Percentiles rank a stretch among this genome's conserved stretches.
phyloP scores from a whole-genome alignment of 2,329 filamentous ascomycete genomes.

The Sphaceloma murrayae region DNA sequence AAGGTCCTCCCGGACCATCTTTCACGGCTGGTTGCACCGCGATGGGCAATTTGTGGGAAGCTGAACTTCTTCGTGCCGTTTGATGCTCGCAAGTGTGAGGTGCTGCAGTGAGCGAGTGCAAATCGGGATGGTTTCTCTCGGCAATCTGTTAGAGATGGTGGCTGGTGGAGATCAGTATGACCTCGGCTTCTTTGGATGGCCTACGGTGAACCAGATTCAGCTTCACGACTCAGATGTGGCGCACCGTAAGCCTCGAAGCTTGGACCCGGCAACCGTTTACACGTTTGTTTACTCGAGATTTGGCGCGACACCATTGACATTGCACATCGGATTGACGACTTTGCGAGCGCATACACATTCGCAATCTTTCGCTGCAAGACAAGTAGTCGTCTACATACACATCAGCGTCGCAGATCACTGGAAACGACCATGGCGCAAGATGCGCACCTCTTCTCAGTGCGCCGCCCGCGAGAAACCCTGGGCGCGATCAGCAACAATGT shows the following conservation, averaged over 20 bases:
- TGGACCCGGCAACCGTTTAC: slow-evolving; percentile 12
- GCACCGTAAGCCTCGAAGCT: slow-evolving; percentile 6
- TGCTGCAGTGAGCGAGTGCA: no score
- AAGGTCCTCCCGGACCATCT: slow-evolving; percentile 89
- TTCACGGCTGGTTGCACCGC: no score
- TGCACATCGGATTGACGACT: not conserved
- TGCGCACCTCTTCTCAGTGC: slow-evolving; percentile 79
- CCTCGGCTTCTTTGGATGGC: slow-evolving; percentile 11
- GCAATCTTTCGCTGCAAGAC: no score
- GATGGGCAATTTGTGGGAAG: no score
- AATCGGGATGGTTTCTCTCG: no score
- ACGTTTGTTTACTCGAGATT: slow-evolving; percentile 16
- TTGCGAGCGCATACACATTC: not conserved
- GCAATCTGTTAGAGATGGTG: no score
- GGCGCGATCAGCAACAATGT: slow-evolving; percentile 68
- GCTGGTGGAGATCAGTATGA: slow-evolving; percentile 9
- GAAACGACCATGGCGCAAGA: slow-evolving; percentile 67
- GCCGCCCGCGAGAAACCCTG: slow-evolving; percentile 86
- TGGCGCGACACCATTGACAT: slow-evolving; percentile 10
- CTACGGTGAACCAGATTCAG: not conserved
- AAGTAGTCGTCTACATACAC: no score
- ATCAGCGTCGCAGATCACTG: not conserved
- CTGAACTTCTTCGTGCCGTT: no score
- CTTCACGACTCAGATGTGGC: not conserved
- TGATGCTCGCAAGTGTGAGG: not conserved